Percentiles rank a stretch among this genome's conserved stretches.
Conservation (phyloP, 192 early-diverging fungal genomes). For the Dimargaris cristalligena region DNA sequence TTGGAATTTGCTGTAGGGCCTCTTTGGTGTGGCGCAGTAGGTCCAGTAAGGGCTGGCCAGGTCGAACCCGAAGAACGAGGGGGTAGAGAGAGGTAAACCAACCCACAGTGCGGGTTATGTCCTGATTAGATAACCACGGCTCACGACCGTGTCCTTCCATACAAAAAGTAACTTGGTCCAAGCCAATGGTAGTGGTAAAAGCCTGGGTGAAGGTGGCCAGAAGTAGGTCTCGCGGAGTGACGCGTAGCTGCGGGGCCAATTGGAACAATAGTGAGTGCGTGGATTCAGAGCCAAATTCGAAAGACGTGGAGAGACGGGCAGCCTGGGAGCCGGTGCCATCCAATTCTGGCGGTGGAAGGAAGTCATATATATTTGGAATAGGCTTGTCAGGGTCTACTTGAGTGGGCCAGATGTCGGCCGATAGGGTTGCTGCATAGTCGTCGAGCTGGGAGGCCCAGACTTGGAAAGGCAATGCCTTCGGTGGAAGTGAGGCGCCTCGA, state of each 20-base stretch:
- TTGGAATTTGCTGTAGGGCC: slow-evolving; percentile 9
- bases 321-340: background rate
- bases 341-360: background rate
- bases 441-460: slow-evolving; percentile 6
- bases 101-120: slow-evolving; percentile 13
- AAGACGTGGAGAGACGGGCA: background rate
- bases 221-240: slow-evolving; percentile 6
- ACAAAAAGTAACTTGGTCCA: background rate
- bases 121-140: background rate
- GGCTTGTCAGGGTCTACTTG: too few relatives aligned
- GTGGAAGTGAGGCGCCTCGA: slow-evolving; percentile 7
- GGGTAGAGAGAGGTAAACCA: slow-evolving; percentile 19
- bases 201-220: slow-evolving; percentile 2
- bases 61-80: background rate
- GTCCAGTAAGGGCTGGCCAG: background rate
- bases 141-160: slow-evolving; percentile 12
- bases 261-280: background rate
- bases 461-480: slow-evolving; percentile 16
- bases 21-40: slow-evolving; percentile 1
- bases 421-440: background rate
- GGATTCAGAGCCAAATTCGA: background rate
- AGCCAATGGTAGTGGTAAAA: background rate
- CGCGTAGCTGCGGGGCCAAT: background rate
- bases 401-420: slow-evolving; percentile 7
- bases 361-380: background rate